Conservation (phyloP, 768 basidiomycete species). For the Leccinum obscurum region DNA sequence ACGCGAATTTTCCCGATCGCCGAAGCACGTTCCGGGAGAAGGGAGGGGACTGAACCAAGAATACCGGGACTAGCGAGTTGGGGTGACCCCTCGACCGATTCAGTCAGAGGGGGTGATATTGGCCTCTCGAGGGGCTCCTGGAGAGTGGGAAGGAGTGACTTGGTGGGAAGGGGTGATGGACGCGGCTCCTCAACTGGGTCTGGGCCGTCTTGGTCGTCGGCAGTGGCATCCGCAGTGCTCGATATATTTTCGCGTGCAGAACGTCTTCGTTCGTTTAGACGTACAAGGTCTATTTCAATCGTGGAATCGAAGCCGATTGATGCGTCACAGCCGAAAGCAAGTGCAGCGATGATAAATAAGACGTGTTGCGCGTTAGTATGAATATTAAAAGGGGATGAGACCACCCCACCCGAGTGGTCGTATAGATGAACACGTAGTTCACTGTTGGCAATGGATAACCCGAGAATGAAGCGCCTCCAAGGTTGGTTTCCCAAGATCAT, state of each 20-base stretch:
- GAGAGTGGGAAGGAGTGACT: no score
- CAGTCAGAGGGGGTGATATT: no score
- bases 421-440: neutral
- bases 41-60: no score
- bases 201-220: no score
- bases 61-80: no score
- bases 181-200: no score
- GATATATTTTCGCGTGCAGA: neutral
- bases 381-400: neutral
- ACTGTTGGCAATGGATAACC: neutral
- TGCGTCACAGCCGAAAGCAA: neutral
- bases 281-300: neutral
- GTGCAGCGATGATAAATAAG: neutral
- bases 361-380: neutral
- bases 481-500: neutral
- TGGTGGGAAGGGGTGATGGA: no score
- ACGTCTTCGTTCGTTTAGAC: neutral
- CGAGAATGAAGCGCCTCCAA: neutral
- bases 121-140: no score
- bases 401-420: neutral
- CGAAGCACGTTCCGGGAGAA: neutral
- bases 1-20: neutral
- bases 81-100: no score
- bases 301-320: neutral
- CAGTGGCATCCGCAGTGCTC: neutral